Evolutionary conservation across 2,329 filamentous ascomycete species (phyloP).

Genomic region (Alternaria atra): DNA sequence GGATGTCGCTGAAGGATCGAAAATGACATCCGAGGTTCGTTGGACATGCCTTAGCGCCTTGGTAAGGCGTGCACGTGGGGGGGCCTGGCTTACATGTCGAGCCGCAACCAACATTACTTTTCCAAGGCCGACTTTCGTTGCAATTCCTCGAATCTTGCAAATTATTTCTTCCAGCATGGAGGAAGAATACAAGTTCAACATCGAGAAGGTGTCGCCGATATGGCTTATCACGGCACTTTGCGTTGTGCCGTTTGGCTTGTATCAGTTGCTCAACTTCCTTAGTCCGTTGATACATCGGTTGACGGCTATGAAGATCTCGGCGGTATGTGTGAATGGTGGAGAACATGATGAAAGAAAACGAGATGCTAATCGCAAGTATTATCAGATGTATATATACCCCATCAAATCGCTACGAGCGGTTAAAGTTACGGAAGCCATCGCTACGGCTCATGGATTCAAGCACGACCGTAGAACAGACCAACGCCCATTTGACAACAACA

Average conservation of each 20-base stretch:
- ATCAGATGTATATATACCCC: conserved; percentile 57
- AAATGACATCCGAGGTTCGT: not conserved
- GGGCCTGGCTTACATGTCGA: not conserved
- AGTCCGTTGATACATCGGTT: conserved; percentile 34
- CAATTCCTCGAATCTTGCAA: not conserved
- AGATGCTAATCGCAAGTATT: not conserved
- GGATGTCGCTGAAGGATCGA: not conserved
- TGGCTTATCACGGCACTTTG: conserved; percentile 33
- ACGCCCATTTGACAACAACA: not conserved
- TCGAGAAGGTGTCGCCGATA: conserved; percentile 29
- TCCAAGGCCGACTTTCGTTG: not conserved
- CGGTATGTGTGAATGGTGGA: conserved; percentile 28
- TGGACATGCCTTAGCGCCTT: conserved; percentile 3
- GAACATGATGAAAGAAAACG: not conserved
- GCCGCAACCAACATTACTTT: not conserved
- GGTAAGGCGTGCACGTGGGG: conserved; percentile 7
- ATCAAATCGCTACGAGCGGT: conserved; percentile 58
- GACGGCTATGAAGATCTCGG: conserved; percentile 44
- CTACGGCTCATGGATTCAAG: conserved; percentile 57
- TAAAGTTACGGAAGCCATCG: conserved; percentile 49
- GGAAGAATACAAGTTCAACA: conserved; percentile 22
- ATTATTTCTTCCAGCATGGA: conserved; percentile 2
- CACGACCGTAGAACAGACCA: conserved; percentile 51
- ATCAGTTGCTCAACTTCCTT: conserved; percentile 31
- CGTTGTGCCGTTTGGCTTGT: conserved; percentile 31